Evolutionary conservation across 805 yeast genomes (phyloP), one percentile per base, ranked within the genome.

Genomic region (Kodamaea jinghongensis): DNA sequence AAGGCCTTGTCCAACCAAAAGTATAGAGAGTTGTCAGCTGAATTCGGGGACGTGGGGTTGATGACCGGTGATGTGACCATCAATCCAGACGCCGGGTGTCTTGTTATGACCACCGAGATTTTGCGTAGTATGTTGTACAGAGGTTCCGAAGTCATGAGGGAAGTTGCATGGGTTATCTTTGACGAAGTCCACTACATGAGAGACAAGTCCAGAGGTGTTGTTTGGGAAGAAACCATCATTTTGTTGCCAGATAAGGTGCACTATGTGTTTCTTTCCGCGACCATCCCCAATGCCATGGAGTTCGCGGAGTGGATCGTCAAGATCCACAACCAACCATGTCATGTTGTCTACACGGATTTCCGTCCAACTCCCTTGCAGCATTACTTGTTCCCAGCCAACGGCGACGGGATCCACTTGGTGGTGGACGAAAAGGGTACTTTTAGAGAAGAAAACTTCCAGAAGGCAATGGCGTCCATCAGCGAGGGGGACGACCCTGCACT

Each of bases 41-140:
- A 90, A 55, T 87, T 93, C 70, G 91, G 93, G 15, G 98, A 93
- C 60, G 98, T 93, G 22, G 99, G 99, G 36, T 75, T 93, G 45
- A 93, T 93, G 95, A 93, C 99, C 9, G 99, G 99, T 62, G 99
- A 93, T 74, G 96, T 93, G 32, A 91, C 97, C 17, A 93, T 93
- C 49, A 93, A 93, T 55, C 98, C 98, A 3, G 97, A 91, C 53
- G 99, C 99, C 3, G 91, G 95, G 31, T 93, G 99, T 71, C 71
- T 93, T 49, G 97, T 93, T 36, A 93, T 93, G 99, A 93, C 99
- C 14, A 93, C 99, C 0, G 99, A 93, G 66, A 95, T 93, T 83
- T 72, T 93, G 54, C 71, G 99, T 56, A 83, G 95, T 43, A 93
- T 93, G 99, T 75, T 93, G 31, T 93, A 93, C 61, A 76, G 98